These are phyloP conservation scores for Nemania diffusa DNA, from an alignment of 2,329 filamentous ascomycete genomes.

Conservation along the genomic window DNA sequence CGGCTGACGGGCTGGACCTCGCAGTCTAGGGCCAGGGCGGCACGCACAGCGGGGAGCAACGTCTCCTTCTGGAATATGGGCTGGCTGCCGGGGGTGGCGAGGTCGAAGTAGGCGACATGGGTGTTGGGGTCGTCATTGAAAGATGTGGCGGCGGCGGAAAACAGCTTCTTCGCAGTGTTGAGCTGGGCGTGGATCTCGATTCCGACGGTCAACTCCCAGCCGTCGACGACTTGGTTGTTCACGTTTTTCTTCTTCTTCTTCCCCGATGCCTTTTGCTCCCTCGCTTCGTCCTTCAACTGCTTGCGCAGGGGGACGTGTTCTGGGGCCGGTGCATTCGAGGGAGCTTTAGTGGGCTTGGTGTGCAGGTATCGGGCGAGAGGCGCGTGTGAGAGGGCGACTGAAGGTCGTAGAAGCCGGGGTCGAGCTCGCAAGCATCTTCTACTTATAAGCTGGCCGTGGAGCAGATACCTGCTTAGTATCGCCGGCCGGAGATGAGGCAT, in stretches of 20 bases:
- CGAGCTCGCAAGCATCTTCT: constrained; percentile 54
- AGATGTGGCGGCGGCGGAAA: constrained; percentile 77
- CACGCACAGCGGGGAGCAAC: constrained; percentile 88
- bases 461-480: constrained; percentile 61
- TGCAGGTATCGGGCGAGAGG: constrained; percentile 47
- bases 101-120: constrained; percentile 89
- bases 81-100: constrained; percentile 88
- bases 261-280: constrained; percentile 57
- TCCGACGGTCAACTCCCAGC: constrained; percentile 94
- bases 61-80: constrained; percentile 85
- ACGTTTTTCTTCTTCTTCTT: constrained; percentile 59
- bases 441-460: constrained; percentile 57
- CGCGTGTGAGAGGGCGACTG: constrained; percentile 13
- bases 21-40: constrained; percentile 86
- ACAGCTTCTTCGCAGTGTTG: constrained; percentile 88
- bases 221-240: constrained; percentile 64
- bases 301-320: constrained; percentile 70
- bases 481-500: constrained; percentile 59
- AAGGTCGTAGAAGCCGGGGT: constrained; percentile 14
- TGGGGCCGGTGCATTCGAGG: constrained; percentile 37
- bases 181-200: constrained; percentile 98
- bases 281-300: constrained; percentile 75
- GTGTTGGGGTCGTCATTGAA: constrained; percentile 79
- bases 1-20: constrained; percentile 78
- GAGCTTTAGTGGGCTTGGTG: constrained; percentile 43